Evolutionary conservation across 176 grass and related monocot species (phyloP).

Genomic region (Triticum dicoccoides): DNA sequence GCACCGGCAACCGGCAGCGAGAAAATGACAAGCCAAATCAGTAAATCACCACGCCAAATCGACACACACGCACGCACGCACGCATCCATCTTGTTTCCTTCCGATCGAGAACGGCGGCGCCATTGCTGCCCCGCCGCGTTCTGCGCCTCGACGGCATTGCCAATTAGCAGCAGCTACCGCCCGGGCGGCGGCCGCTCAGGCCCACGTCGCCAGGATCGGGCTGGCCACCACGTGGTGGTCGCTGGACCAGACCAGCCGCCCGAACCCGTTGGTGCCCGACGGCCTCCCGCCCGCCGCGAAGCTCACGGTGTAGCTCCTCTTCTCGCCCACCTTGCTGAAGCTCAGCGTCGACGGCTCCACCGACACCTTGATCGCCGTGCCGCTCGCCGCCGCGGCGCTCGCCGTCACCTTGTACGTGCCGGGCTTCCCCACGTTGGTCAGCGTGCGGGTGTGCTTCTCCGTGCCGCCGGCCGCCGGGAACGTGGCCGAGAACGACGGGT

Average conservation of each 20-base stretch:
- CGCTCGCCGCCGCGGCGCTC: slow-evolving; percentile 23
- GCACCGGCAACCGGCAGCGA: too few relatives aligned
- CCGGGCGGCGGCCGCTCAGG: slow-evolving; percentile 13
- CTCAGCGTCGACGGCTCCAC: slow-evolving; percentile 66
- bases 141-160: background rate
- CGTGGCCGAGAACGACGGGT: slow-evolving; percentile 81
- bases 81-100: background rate
- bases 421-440: slow-evolving; percentile 70
- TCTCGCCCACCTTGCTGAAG: slow-evolving; percentile 64
- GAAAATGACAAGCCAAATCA: background rate
- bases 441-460: slow-evolving; percentile 73
- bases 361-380: slow-evolving; percentile 44
- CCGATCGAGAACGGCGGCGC: background rate
- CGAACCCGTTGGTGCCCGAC: slow-evolving; percentile 60
- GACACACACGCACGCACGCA: background rate
- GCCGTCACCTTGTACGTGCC: slow-evolving; percentile 72
- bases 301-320: slow-evolving; percentile 80
- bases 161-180: background rate
- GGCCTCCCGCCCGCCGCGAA: slow-evolving; percentile 51
- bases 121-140: background rate
- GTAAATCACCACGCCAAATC: slow-evolving; percentile 5
- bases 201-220: slow-evolving; percentile 74
- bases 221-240: slow-evolving; percentile 80
- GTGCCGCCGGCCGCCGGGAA: slow-evolving; percentile 31
- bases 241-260: slow-evolving; percentile 76